phyloP scores from a whole-genome alignment of 805 yeast genomes.

The Candida germanica region DNA sequence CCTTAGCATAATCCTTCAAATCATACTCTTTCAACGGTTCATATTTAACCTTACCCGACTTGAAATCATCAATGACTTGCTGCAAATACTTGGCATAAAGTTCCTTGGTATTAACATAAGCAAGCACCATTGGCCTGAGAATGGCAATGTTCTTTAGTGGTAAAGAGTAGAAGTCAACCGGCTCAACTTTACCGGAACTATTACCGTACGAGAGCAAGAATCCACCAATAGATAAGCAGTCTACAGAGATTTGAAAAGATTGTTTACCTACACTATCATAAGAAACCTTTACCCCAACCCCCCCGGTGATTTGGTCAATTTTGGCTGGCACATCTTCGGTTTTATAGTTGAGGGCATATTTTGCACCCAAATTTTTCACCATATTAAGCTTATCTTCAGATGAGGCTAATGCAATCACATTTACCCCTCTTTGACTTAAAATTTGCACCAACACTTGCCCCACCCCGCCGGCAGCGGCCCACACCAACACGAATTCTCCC shows the following conservation, averaged over 20 bases:
- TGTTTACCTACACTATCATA: conserved; percentile 80
- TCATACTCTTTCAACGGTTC: conserved; percentile 48
- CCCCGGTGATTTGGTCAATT: conserved; percentile 59
- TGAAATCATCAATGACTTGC: conserved; percentile 10
- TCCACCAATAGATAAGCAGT: conserved; percentile 65
- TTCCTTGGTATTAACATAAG: conserved; percentile 50
- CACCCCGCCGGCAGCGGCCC: conserved; percentile 97
- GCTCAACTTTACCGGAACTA: conserved; percentile 80
- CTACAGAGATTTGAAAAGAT: conserved; percentile 64
- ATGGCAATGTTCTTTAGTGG: conserved; percentile 62
- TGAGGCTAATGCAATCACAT: conserved; percentile 83
- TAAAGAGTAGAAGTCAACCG: conserved; percentile 51
- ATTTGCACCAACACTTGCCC: conserved; percentile 73
- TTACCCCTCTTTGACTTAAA: conserved; percentile 62
- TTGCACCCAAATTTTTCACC: conserved; percentile 75
- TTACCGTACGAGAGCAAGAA: conserved; percentile 77
- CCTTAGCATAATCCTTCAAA: conserved; percentile 58
- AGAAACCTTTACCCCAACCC: conserved; percentile 64
- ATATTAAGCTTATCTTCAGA: conserved; percentile 64
- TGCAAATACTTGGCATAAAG: conserved; percentile 51
- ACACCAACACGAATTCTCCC: conserved; percentile 71
- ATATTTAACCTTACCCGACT: conserved; percentile 43
- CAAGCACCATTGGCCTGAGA: conserved; percentile 58
- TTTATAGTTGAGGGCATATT: conserved; percentile 54
- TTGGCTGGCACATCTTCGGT: conserved; percentile 54